Evolutionary conservation across 1,139 yeast genomes (phyloP).

Genomic region (Komagataea norvegica): DNA sequence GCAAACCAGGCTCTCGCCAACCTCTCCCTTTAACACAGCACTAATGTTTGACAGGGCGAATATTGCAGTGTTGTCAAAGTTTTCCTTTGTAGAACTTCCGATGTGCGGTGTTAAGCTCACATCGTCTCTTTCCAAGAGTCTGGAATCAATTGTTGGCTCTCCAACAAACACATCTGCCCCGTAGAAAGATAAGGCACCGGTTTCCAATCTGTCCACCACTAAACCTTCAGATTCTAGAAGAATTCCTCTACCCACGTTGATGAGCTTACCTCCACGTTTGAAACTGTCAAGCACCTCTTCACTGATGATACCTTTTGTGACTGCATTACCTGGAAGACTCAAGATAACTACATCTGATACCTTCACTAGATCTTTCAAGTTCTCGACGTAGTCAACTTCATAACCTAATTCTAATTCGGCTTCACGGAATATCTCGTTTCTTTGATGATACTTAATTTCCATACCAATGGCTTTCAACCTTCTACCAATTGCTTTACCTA

Average conservation of each 20-base stretch:
- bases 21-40: slow-evolving; percentile 33
- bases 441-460: slow-evolving; percentile 62
- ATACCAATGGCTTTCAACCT: slow-evolving; percentile 61
- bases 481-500: slow-evolving; percentile 61
- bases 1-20: slow-evolving; percentile 34
- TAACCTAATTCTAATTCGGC: slow-evolving; percentile 23
- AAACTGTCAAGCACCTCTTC: slow-evolving; percentile 40
- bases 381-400: slow-evolving; percentile 36
- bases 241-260: slow-evolving; percentile 78
- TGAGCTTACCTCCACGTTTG: slow-evolving; percentile 48
- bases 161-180: slow-evolving; percentile 78
- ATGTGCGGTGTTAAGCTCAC: slow-evolving; percentile 72
- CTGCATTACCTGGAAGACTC: slow-evolving; percentile 63
- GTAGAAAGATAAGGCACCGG: slow-evolving; percentile 62
- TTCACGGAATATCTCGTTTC: slow-evolving; percentile 39
- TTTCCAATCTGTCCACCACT: slow-evolving; percentile 47
- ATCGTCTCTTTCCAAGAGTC: slow-evolving; percentile 48
- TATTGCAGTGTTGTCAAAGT: slow-evolving; percentile 44
- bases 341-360: slow-evolving; percentile 54
- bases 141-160: slow-evolving; percentile 63
- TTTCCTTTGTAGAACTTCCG: slow-evolving; percentile 63
- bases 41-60: slow-evolving; percentile 45
- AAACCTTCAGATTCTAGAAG: slow-evolving; percentile 63
- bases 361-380: slow-evolving; percentile 32
- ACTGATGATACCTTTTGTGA: slow-evolving; percentile 55